Evolutionary conservation across 2,329 filamentous ascomycete species (phyloP).

Genomic region (Trichoderma sp.): DNA sequence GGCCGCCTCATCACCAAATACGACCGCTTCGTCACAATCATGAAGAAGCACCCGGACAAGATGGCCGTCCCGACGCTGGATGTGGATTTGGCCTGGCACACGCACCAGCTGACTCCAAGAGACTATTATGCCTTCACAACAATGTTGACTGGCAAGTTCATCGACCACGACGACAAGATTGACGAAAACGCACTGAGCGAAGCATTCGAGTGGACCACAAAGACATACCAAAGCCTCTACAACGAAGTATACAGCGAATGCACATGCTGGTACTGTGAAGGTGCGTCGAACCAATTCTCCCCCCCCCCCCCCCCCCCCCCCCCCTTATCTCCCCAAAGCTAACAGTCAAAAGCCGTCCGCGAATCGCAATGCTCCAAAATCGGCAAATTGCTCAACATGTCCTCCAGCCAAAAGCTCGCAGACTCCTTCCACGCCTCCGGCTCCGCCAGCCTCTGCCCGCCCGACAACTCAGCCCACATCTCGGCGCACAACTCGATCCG

Average conservation of each 20-base stretch:
- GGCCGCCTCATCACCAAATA: constrained; percentile 66
- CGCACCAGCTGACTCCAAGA: constrained; percentile 69
- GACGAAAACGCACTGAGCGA: constrained; percentile 64
- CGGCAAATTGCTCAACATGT: constrained; percentile 32
- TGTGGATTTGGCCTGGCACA: constrained; percentile 78
- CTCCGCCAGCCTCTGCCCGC: constrained; percentile 51
- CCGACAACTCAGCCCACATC: constrained; percentile 67
- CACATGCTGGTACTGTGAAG: constrained; percentile 83
- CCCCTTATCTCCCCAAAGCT: constrained; percentile 42
- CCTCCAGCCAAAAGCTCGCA: constrained; percentile 36
- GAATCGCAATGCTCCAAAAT: constrained; percentile 14
- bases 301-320: background rate
- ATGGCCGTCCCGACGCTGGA: constrained; percentile 73
- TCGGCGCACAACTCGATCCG: constrained; percentile 70
- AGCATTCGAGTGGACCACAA: constrained; percentile 72
- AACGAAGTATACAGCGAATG: constrained; percentile 74
- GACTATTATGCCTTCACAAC: constrained; percentile 63
- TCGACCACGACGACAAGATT: constrained; percentile 86
- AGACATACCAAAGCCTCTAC: constrained; percentile 66
- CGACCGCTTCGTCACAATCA: constrained; percentile 62
- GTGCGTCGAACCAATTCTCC: constrained; percentile 28
- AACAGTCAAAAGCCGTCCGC: constrained; percentile 11
- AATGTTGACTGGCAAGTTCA: constrained; percentile 54
- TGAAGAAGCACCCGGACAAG: constrained; percentile 48
- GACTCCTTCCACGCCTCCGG: constrained; percentile 50